Evolutionary conservation across 768 basidiomycete genomes (phyloP).

Genomic region (Rhizopogon vinicolor): DNA sequence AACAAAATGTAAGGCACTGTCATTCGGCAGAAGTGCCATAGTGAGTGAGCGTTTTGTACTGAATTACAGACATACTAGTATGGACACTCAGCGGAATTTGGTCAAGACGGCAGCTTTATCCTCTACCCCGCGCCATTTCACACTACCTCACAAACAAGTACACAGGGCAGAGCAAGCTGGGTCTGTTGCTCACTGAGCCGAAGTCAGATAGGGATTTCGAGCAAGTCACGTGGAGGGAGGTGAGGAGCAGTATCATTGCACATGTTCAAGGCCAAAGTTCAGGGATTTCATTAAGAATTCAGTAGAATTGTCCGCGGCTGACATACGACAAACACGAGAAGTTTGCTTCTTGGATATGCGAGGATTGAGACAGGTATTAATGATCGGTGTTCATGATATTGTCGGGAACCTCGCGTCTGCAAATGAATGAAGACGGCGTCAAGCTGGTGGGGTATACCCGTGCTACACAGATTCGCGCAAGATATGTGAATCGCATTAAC

Average conservation of each 20-base stretch:
- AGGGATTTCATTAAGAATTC: not conserved
- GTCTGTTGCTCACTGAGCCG: slow-evolving; percentile 14
- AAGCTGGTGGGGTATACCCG: no score
- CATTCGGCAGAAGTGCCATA: not conserved
- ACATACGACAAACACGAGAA: not conserved
- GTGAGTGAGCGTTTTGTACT: not conserved
- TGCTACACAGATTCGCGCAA: no score
- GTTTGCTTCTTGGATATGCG: not conserved
- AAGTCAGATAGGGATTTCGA: slow-evolving; percentile 14
- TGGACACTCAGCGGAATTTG: not conserved
- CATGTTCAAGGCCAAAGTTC: not conserved
- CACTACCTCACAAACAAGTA: slow-evolving; percentile 27
- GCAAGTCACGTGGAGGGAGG: slow-evolving; percentile 17
- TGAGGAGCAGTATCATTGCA: not conserved
- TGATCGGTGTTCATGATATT: not conserved
- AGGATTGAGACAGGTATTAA: not conserved
- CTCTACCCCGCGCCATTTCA: slow-evolving; percentile 24
- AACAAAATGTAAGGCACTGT: not conserved
- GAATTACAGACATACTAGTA: not conserved
- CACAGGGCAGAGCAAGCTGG: slow-evolving; percentile 2
- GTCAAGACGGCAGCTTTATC: slow-evolving; percentile 26
- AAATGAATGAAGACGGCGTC: not conserved
- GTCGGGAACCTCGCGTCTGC: not conserved
- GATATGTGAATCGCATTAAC: not conserved
- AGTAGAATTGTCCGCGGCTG: not conserved